Evolutionary conservation across 768 basidiomycete genomes (phyloP).

Genomic region (Calocera cornea): DNA sequence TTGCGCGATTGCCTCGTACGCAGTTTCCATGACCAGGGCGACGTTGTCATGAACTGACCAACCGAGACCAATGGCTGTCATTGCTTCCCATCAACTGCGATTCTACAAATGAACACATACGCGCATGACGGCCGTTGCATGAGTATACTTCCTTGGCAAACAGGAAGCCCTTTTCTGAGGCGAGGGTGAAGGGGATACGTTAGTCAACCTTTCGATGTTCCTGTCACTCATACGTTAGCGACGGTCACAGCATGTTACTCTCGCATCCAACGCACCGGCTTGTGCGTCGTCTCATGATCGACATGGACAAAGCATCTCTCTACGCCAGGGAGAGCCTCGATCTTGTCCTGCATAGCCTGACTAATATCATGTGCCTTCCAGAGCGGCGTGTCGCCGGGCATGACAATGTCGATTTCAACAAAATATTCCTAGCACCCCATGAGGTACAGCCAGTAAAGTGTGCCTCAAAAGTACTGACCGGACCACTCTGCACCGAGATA

Average conservation of each 20-base stretch:
- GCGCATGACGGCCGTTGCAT: not conserved
- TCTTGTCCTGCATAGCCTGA: slow-evolving; percentile 74
- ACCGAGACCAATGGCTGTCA: not conserved
- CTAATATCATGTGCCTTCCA: slow-evolving; percentile 77
- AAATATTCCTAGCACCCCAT: slow-evolving; percentile 52
- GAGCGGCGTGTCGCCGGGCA: slow-evolving; percentile 75
- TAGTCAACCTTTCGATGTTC: slow-evolving; percentile 19
- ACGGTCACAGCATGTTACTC: not conserved
- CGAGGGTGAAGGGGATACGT: not conserved
- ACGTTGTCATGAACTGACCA: not conserved
- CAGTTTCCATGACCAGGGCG: no score
- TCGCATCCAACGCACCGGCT: slow-evolving; percentile 32
- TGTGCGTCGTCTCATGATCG: slow-evolving; percentile 83
- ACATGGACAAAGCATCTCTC: slow-evolving; percentile 91
- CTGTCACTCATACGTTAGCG: slow-evolving; percentile 9
- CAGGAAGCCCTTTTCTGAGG: not conserved
- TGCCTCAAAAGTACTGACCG: slow-evolving; percentile 33
- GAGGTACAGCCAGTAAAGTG: not conserved
- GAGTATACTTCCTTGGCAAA: not conserved
- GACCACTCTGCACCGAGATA: slow-evolving; percentile 44
- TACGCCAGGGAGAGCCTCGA: slow-evolving; percentile 79
- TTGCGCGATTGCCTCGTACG: no score
- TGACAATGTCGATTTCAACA: slow-evolving; percentile 91
- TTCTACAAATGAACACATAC: not conserved
- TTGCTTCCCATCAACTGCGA: not conserved